Base-by-base conservation (phyloP, 768 basidiomycete genomes). In the Lyophyllum atratum region DNA sequence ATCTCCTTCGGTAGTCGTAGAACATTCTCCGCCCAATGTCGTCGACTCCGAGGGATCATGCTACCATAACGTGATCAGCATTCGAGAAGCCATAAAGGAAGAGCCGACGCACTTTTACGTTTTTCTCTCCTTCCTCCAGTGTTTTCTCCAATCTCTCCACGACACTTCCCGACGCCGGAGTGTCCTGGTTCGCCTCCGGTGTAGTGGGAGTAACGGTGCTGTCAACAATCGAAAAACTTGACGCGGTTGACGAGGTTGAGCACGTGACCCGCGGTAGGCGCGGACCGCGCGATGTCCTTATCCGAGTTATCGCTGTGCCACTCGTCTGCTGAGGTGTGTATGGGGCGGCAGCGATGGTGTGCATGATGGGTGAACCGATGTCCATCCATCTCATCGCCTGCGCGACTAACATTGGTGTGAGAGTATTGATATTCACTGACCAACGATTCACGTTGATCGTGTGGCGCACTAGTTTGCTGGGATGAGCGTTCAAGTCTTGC, bases 261-360 rank as follows among this genome's bases (percentile, higher is more conserved):
- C 61, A 62, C 61, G 61, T 62, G 61, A 62, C 17, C 19, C 31
- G 49, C 52, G 45, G 26, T 39, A n/a, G 49, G n/a, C 40, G 43
- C 28, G 31, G 43, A 31, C 17, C 39, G 40, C 48, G 48, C 17
- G 19, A 19, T n/a, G 34, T 19, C 8, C 26, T 2, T 26, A 9
- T n/a, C 24, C 15, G 10, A 17, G 14, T 50, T 21, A n/a, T 33
- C 17, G 50, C 21, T 55, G 49, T 48, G 52, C 24, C 43, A 48
- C 37, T 6, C 31, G 31, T 51, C 15, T 51, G n/a, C 1, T 15
- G 24, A 17, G 45, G 24, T 21, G 21, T 33, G 26, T 9, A 19
- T 19, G 34, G 28, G 24, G 28, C 43, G 17, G 19, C 25, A 15
- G 21, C 14, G 33, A 24, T 40, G 29, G 34, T 52, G n/a, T 22